phyloP scores from a whole-genome alignment of 2,329 filamentous ascomycete genomes.

The Chalara sp. region DNA sequence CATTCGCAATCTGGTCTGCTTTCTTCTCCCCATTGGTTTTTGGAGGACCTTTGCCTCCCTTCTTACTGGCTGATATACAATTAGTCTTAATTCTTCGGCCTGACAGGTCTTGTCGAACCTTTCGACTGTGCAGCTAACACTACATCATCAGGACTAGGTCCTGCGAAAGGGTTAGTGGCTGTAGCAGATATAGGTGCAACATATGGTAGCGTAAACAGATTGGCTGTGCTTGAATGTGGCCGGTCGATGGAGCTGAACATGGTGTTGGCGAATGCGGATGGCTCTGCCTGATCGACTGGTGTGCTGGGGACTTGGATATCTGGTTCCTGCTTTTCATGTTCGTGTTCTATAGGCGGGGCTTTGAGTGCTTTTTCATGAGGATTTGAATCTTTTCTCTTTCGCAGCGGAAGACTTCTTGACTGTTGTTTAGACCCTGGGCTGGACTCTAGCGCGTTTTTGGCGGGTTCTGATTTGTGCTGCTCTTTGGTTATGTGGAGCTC shows the following conservation, averaged over 20 bases:
- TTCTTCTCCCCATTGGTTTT: slow-evolving; percentile 35
- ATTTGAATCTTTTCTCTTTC: slow-evolving; percentile 27
- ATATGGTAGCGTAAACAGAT: slow-evolving; percentile 34
- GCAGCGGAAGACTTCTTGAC: slow-evolving; percentile 20
- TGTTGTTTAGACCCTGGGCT: slow-evolving; percentile 3
- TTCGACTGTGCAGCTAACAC: slow-evolving; percentile 82
- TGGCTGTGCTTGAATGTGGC: slow-evolving; percentile 10
- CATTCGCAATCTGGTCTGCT: slow-evolving; percentile 35
- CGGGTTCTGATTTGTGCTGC: neutral
- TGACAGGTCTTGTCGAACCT: slow-evolving; percentile 53
- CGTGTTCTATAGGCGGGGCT: slow-evolving; percentile 2
- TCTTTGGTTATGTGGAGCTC: slow-evolving; percentile 12
- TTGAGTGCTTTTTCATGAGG: slow-evolving; percentile 23
- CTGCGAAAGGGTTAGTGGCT: slow-evolving; percentile 61
- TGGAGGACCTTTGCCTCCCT: slow-evolving; percentile 29
- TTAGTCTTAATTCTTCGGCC: slow-evolving; percentile 20
- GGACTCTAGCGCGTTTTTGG: neutral
- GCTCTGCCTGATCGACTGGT: slow-evolving; percentile 23
- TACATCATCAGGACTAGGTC: slow-evolving; percentile 86
- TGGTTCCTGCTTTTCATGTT: slow-evolving; percentile 1
- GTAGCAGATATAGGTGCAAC: slow-evolving; percentile 27
- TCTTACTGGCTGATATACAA: slow-evolving; percentile 38
- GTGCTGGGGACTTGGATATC: slow-evolving; percentile 11
- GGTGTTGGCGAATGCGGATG: slow-evolving; percentile 33
- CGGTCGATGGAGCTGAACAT: slow-evolving; percentile 33